Conservation (phyloP, 805 yeast species). For the Hyphopichia homilentoma region DNA sequence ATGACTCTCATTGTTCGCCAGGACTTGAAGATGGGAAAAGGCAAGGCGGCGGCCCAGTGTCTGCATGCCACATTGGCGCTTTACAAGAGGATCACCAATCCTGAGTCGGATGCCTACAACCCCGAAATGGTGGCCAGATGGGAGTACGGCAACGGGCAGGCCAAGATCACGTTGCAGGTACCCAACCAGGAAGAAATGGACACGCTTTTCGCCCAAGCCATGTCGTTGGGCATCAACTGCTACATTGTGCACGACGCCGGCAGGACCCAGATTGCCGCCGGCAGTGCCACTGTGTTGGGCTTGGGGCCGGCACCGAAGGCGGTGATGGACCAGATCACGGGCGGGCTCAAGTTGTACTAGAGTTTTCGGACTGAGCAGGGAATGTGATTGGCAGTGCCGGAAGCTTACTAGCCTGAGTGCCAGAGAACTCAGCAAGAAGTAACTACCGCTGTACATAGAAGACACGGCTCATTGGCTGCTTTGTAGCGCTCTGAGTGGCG, state of each 20-base stretch:
- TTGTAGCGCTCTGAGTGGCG: no score
- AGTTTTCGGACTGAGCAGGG: no score
- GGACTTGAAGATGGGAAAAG: constrained; percentile 89
- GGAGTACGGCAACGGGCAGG: constrained; percentile 80
- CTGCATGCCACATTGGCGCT: constrained; percentile 95
- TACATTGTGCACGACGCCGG: constrained; percentile 94
- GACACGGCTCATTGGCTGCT: no score
- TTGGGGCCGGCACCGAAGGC: constrained; percentile 93
- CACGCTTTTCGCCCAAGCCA: constrained; percentile 73
- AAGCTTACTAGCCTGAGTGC: no score
- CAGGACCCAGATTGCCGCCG: constrained; percentile 93
- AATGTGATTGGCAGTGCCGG: no score
- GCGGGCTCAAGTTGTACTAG: constrained; percentile 69
- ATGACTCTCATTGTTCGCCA: constrained; percentile 88
- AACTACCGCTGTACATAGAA: no score
- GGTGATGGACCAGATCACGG: constrained; percentile 77
- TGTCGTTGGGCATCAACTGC: constrained; percentile 73
- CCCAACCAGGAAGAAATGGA: constrained; percentile 70
- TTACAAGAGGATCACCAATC: constrained; percentile 62
- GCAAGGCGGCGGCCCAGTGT: constrained; percentile 97
- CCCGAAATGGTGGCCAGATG: constrained; percentile 68
- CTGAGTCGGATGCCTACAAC: constrained; percentile 51
- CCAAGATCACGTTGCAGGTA: constrained; percentile 83
- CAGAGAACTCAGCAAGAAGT: no score
- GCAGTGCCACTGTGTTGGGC: constrained; percentile 94